Conservation (phyloP, 257 asterid genomes). For the Jaltomata sinuosa region DNA sequence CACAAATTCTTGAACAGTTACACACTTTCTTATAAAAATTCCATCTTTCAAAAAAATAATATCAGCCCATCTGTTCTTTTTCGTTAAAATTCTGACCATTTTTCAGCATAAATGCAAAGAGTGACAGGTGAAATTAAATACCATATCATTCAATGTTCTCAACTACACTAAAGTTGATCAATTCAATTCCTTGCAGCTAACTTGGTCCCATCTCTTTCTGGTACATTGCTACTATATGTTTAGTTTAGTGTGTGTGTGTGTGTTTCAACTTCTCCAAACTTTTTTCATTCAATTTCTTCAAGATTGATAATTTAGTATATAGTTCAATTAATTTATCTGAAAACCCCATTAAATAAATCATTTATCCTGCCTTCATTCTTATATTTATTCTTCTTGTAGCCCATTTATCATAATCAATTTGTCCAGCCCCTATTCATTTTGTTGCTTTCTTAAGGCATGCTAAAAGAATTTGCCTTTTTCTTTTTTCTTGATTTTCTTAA, state of each 20-base stretch:
- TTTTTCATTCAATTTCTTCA: not conserved
- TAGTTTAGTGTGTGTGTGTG: not conserved
- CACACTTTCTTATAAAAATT: not conserved
- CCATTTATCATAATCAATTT: not conserved
- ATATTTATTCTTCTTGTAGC: slow-evolving; percentile 1
- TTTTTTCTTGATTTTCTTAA: not conserved
- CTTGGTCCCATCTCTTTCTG: slow-evolving; percentile 23
- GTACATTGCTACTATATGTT: not conserved
- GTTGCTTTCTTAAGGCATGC: not conserved
- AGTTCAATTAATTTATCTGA: not conserved
- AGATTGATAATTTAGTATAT: not conserved
- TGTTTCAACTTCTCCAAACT: not conserved
- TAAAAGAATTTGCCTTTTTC: not conserved
- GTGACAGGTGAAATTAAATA: slow-evolving; percentile 22
- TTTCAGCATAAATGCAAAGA: slow-evolving; percentile 1
- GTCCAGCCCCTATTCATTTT: not conserved
- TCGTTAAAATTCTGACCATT: not conserved
- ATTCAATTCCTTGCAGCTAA: slow-evolving; percentile 24
- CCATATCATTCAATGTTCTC: slow-evolving; percentile 35
- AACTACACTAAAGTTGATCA: slow-evolving; percentile 27
- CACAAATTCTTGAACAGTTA: not conserved
- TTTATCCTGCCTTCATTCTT: not conserved
- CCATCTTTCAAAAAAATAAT: not conserved
- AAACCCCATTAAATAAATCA: not conserved
- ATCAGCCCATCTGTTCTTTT: not conserved